These are phyloP conservation scores for Huntiella savannae DNA, from an alignment of 2,329 filamentous ascomycete species.

Conservation along the genomic window DNA sequence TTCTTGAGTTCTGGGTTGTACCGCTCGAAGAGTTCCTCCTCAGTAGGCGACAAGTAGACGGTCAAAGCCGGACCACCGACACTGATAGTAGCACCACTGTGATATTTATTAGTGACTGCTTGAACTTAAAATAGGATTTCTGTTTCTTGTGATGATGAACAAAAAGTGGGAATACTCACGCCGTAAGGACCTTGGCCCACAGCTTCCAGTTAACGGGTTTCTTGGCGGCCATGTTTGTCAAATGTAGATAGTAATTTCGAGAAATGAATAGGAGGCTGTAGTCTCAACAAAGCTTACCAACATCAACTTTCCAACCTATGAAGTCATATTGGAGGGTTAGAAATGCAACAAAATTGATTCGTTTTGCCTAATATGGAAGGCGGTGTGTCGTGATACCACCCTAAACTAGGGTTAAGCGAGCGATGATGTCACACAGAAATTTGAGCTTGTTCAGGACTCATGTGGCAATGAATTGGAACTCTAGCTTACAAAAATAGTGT, in stretches of 20 bases:
- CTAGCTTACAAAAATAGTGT: too few relatives aligned
- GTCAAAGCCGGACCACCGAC: slow-evolving; percentile 76
- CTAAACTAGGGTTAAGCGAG: too few relatives aligned
- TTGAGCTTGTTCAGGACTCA: too few relatives aligned
- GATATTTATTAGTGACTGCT: not conserved
- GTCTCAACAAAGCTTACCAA: not conserved
- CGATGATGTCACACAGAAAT: too few relatives aligned
- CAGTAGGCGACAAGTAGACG: slow-evolving; percentile 60
- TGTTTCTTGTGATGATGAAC: not conserved
- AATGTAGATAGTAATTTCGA: not conserved
- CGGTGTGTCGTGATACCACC: not conserved
- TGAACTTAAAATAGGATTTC: not conserved
- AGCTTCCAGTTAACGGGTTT: slow-evolving; percentile 24
- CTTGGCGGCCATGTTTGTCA: slow-evolving; percentile 1
- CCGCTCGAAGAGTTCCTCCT: slow-evolving; percentile 78
- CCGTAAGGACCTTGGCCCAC: slow-evolving; percentile 50
- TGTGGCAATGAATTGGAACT: too few relatives aligned
- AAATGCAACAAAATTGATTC: slow-evolving; percentile 9
- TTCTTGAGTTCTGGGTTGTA: slow-evolving; percentile 94
- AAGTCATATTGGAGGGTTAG: slow-evolving; percentile 3
- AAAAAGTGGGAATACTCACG: slow-evolving; percentile 28
- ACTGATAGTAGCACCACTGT: slow-evolving; percentile 50
- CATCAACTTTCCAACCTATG: not conserved
- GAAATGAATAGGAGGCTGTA: not conserved
- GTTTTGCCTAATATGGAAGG: not conserved